Base-by-base conservation (phyloP, 345 rosid genomes). In the rapeseed (Brassica napus) region DNA sequence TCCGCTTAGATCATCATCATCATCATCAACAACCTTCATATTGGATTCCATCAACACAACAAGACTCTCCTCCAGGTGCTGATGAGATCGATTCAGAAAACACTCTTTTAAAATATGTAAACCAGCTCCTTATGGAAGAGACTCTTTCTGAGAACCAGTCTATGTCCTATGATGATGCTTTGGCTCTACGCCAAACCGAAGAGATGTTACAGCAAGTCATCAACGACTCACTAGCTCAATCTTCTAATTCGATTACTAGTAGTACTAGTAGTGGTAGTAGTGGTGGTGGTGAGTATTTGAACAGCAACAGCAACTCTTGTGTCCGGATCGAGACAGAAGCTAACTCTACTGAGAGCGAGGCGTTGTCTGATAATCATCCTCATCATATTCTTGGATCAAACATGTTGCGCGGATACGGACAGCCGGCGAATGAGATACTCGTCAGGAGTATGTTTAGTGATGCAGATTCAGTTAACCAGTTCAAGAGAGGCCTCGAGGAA, bases 61-160 rank as follows among this genome's bases (percentile, higher is more conserved):
- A 69, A 77, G 75, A 67, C 54, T 77, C 84, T 72, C 75, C 71
- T 64, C 69, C 85, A 5, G 1, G 55, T 31, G 90, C 70, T 37
- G 91, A 86, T 71, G 82, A 74, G 39, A 84, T 83, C 12, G 84
- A 82, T 23, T 87, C 84, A 16, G 80, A 86, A 3, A 89, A 89
- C 21, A 76, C 86, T 0, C 85, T 88, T 49, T 87, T 89, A 74
- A 87, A 77, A 77, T 90, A 87, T 75, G 85, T 92, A 24, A 87
- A 71, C 61, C 86, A 88, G 84, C 74, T 90, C 68, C 94, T 90
- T 28, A 82, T 92, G 97, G 94, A 90, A 74, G 97, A 92, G 85
- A 84, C 84, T 76, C 64, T 87, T 78, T 88, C 84, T n/a, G 87
- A 84, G 64, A 84, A 80, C 47, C 88, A 88, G 5, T 79, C 84